A percentile compares a stretch with the other conserved stretches of the same genome.
phyloP scores from a whole-genome alignment of 2,329 filamentous ascomycete genomes.

The Cryphonectria parasitica region DNA sequence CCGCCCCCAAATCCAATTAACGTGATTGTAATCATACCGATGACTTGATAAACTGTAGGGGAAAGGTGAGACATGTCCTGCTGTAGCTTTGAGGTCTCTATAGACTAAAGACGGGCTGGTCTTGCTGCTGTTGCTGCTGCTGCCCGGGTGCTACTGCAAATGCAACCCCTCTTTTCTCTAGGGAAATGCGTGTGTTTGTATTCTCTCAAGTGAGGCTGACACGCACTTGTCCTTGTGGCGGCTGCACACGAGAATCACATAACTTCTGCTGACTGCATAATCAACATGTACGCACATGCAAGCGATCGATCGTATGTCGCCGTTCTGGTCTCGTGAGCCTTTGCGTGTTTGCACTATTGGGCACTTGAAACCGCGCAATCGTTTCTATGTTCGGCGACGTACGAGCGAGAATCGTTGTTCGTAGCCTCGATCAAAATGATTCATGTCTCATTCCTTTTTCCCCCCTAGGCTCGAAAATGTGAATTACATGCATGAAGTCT shows the following conservation, averaged over 20 bases:
- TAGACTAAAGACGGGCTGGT: not conserved
- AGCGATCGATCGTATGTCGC: not conserved
- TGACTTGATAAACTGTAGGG: no score
- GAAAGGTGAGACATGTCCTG: not conserved
- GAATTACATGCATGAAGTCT: not conserved
- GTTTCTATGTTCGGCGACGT: not conserved
- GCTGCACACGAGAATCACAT: not conserved
- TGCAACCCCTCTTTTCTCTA: not conserved
- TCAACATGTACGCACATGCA: slow-evolving; percentile 2
- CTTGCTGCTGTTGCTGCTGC: not conserved
- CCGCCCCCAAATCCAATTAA: not conserved
- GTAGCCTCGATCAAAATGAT: not conserved
- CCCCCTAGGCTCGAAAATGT: not conserved
- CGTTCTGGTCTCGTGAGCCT: not conserved
- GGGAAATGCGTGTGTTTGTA: not conserved
- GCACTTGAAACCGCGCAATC: not conserved
- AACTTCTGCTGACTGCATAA: slow-evolving; percentile 10
- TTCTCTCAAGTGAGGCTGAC: not conserved
- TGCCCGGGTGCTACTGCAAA: not conserved
- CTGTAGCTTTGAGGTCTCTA: not conserved
- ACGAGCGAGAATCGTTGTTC: not conserved
- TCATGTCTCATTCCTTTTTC: no score
- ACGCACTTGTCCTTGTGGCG: not conserved
- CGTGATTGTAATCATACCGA: not conserved
- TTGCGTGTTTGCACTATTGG: not conserved